Percentiles rank a stretch among this genome's conserved stretches.
phyloP scores from a whole-genome alignment of 495 filamentous ascomycete species.

The Halenospora varia region DNA sequence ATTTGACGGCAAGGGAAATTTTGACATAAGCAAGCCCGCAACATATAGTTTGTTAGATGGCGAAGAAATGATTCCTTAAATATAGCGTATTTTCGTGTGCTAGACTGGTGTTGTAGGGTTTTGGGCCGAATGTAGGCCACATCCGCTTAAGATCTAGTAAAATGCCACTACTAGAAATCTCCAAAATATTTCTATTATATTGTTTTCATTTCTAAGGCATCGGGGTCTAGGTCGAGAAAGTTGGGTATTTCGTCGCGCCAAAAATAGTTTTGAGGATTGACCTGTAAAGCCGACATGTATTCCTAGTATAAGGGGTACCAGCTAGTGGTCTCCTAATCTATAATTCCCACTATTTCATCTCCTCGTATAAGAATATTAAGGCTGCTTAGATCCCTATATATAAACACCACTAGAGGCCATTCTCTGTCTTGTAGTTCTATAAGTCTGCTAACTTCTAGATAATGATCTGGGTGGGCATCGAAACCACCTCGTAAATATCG shows the following conservation, averaged over 20 bases:
- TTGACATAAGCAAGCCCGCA: slow-evolving; percentile 10
- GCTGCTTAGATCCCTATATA: slow-evolving; percentile 32
- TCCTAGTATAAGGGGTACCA: slow-evolving; percentile 49
- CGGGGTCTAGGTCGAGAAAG: slow-evolving; percentile 41
- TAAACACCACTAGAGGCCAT: slow-evolving; percentile 13
- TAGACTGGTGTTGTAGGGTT: too few species aligned
- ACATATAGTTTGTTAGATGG: slow-evolving; percentile 12
- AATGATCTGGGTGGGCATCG: slow-evolving; percentile 28
- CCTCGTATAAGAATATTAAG: slow-evolving; percentile 28
- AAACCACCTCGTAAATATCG: slow-evolving; percentile 8
- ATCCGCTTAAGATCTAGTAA: not conserved
- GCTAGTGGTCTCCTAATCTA: slow-evolving; percentile 50
- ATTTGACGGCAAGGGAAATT: slow-evolving; percentile 11
- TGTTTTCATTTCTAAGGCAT: slow-evolving; percentile 43
- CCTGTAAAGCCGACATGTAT: slow-evolving; percentile 40
- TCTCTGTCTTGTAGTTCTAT: not conserved
- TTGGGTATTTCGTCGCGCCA: slow-evolving; percentile 46
- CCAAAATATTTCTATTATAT: slow-evolving; percentile 38
- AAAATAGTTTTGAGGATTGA: slow-evolving; percentile 42
- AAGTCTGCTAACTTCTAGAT: not conserved
- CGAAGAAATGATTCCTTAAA: slow-evolving; percentile 2
- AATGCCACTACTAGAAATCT: slow-evolving; percentile 20
- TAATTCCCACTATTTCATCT: slow-evolving; percentile 38
- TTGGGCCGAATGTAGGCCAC: not conserved
- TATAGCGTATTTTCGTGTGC: too few species aligned